Base-by-base conservation (phyloP, 768 basidiomycete species). In the Tulasnella sp. region DNA sequence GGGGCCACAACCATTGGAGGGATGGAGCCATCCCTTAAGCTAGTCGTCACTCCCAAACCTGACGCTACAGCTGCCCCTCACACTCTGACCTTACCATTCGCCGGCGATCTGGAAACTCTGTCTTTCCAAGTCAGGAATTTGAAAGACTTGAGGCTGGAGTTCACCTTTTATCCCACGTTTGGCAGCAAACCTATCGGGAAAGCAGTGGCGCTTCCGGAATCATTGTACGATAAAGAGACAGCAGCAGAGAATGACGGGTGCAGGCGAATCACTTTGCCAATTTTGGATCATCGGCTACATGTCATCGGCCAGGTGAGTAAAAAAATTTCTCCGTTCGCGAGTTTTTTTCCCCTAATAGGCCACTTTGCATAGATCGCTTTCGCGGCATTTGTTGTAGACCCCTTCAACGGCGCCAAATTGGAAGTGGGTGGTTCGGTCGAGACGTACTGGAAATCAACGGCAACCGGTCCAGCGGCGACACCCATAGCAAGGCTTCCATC, bases 361-460 rank as follows among this genome's bases (percentile, higher is more conserved):
- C 52, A 15, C 25, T 49, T 71, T 29, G 71, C 40, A 31, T 77
- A 96, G 93, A 91, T 98, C 31, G 89, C 91, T 71, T 96, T 98
- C 82, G 94, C 94, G 80, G 86, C 94, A 39, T 93, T 89, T 80
- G 88, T 96, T 76, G 89, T 97, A 78, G 91, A 90, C 11, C 92
- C 95, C 0, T 99, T 99, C 84, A 89, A 91, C 76, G 95, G 93
- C 2, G 94, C 95, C 70, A 94, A 94, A 76, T 87, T 99, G 15
- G 94, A 96, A 83, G 92, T 98, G 74, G 96, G 96, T 31, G 97
- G 97, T 34, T 90, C 93, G 72, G 88, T 99, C 37, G 96, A 99
- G 84, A 99, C 97, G 0, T 99, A 99, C 82, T 99, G 97, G 97
- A 99, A 98, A 84, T 96, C 96, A 2, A 89, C 91, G 25, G 85